Evolutionary conservation across 345 rosid species (phyloP), one percentile per base, ranked within the genome.

Genomic region (Eucalyptus guilfoylei): DNA sequence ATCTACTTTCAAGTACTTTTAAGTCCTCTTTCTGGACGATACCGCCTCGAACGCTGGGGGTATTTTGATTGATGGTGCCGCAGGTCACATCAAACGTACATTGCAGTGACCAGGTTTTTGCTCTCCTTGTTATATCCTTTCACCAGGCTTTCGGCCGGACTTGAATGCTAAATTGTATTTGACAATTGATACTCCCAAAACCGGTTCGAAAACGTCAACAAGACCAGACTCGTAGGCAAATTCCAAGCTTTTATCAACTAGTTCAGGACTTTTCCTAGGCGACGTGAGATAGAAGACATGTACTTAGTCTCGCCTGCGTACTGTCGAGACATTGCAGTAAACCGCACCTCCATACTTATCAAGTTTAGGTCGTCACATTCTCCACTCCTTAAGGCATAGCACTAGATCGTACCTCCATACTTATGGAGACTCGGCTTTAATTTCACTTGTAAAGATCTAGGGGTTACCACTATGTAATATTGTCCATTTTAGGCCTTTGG

Each of bases 251-350:
- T 50, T 16, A 50, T 50, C 54, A 50, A 50, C 8, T 50, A 17
- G 23, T 50, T 50, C 2, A 50, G 8, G 55, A 50, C 23, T 7
- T 50, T 17, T 50, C 23, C 23, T 50, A 50, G 23, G 9, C 55
- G 23, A 50, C 2, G 2, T 50, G 9, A 50, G 55, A 50, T 50
- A 50, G 8, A 9, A 50, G 2, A 50, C 55, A 50, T 7, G 23
- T 50, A 1, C 4, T 50, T 7, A 7, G 55, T 4, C 55, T 50
- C 4, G 9, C 2, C 1, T 50, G 0, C 4, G 4, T 50, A 17
- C 9, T 7, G 1, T 50, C 9, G 2, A 50, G 1, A 4, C 23
- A 0, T 50, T 50, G 23, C 21, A 17, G 2, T 17, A 50, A 17
- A 50, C 0, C 2, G 0, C 17, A 50, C 23, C 23, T 50, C 4